Evolutionary conservation across 1,139 yeast genomes (phyloP).

Genomic region (Pneumocystis canis): DNA sequence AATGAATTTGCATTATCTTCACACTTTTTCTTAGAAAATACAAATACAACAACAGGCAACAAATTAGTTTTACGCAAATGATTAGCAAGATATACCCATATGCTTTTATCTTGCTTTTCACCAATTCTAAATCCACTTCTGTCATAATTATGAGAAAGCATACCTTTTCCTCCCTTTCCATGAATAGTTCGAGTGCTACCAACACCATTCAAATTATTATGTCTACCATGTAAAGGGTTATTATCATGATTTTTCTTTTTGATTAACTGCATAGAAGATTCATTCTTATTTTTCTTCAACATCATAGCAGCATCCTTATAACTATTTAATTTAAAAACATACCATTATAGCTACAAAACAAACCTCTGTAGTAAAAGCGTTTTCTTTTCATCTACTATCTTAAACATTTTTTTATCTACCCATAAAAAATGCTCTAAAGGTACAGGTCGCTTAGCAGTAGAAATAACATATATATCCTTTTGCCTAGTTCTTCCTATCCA

Average conservation of each 20-base stretch:
- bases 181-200: conserved; percentile 25
- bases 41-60: conserved; percentile 83
- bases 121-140: conserved; percentile 36
- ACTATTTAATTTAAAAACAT: neutral
- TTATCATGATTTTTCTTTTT: conserved; percentile 20
- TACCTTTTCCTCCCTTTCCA: conserved; percentile 20
- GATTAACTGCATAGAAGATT: neutral
- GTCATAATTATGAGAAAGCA: conserved; percentile 18
- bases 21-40: conserved; percentile 82
- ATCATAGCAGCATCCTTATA: conserved; percentile 17
- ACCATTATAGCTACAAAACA: neutral
- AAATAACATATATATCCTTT: conserved; percentile 86
- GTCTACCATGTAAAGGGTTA: conserved; percentile 20
- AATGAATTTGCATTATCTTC: conserved; percentile 82
- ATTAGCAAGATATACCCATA: conserved; percentile 68
- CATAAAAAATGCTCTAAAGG: conserved; percentile 78
- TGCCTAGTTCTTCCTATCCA: conserved; percentile 98
- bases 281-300: conserved; percentile 15
- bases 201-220: conserved; percentile 18
- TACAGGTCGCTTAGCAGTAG: conserved; percentile 90
- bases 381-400: conserved; percentile 61
- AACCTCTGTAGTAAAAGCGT: conserved; percentile 45
- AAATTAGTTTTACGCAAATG: conserved; percentile 49
- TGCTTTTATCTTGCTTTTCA: conserved; percentile 27
- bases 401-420: conserved; percentile 54